Conservation (phyloP, 345 rosid species). For the Pugionium dolabratum region DNA sequence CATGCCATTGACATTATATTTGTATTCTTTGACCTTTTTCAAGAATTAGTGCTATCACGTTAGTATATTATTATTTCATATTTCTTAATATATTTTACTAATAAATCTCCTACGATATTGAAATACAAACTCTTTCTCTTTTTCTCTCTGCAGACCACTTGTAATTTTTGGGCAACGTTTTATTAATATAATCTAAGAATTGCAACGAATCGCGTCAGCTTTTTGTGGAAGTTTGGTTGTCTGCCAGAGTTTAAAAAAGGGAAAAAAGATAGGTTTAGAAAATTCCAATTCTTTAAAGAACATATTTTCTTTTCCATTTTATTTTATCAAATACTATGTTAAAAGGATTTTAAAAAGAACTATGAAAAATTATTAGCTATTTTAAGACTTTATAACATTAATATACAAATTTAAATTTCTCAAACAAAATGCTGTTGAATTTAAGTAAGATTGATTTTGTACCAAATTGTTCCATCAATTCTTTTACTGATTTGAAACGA, state of each 20-base stretch:
- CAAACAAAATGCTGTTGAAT: too few species aligned
- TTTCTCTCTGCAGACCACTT: conserved; percentile 26
- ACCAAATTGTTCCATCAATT: too few species aligned
- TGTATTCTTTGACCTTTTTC: not conserved
- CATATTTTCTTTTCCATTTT: not conserved
- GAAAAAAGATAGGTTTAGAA: not conserved
- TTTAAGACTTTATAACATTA: too few species aligned
- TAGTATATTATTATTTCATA: not conserved
- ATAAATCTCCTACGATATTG: conserved; percentile 20
- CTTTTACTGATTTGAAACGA: too few species aligned
- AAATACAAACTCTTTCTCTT: not conserved
- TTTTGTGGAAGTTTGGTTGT: conserved; percentile 39
- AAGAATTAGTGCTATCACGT: conserved; percentile 12
- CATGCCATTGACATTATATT: conserved; percentile 3
- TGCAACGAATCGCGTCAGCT: conserved; percentile 28
- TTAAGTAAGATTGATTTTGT: too few species aligned
- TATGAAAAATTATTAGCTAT: too few species aligned
- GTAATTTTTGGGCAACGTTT: not conserved
- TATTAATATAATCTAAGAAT: conserved; percentile 18
- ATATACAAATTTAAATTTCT: too few species aligned
- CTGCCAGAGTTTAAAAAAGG: conserved; percentile 21
- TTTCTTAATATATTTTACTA: not conserved
- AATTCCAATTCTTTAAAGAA: not conserved
- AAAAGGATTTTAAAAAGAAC: too few species aligned
- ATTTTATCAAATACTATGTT: not conserved